Evolutionary conservation across 257 asterid species (phyloP).

Genomic region (Solanum pinnatisectum): DNA sequence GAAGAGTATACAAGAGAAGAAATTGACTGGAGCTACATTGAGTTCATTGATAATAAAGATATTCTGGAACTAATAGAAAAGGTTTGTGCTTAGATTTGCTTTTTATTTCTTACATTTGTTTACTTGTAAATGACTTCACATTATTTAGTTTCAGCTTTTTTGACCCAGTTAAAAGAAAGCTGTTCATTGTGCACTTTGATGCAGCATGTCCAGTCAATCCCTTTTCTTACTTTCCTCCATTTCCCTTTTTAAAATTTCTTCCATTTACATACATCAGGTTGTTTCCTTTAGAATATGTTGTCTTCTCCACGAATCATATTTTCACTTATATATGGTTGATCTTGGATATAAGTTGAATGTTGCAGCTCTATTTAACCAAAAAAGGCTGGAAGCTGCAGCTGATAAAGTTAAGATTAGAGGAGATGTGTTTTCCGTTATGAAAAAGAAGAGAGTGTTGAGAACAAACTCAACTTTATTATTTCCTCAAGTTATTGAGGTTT

Average conservation of each 20-base stretch:
- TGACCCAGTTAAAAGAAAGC: not conserved
- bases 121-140: not conserved
- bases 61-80: conserved; percentile 89
- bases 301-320: not conserved
- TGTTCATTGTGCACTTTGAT: not conserved
- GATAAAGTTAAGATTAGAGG: not conserved
- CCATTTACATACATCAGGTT: not conserved
- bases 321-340: not conserved
- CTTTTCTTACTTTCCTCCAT: not conserved
- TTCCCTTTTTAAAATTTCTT: not conserved
- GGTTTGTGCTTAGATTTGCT: conserved; percentile 24
- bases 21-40: conserved; percentile 98
- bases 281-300: not conserved
- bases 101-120: not conserved
- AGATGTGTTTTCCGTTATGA: not conserved
- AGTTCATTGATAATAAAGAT: conserved; percentile 96
- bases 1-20: conserved; percentile 98
- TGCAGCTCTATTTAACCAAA: not conserved
- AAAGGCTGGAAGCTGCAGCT: not conserved
- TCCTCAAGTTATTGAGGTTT: not conserved
- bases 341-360: not conserved
- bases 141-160: not conserved
- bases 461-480: not conserved
- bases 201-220: not conserved
- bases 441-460: not conserved